A percentile compares a stretch with the other conserved stretches of the same genome.
Conservation (phyloP, 2,329 filamentous ascomycete species). For the Colletotrichum cuscutae region DNA sequence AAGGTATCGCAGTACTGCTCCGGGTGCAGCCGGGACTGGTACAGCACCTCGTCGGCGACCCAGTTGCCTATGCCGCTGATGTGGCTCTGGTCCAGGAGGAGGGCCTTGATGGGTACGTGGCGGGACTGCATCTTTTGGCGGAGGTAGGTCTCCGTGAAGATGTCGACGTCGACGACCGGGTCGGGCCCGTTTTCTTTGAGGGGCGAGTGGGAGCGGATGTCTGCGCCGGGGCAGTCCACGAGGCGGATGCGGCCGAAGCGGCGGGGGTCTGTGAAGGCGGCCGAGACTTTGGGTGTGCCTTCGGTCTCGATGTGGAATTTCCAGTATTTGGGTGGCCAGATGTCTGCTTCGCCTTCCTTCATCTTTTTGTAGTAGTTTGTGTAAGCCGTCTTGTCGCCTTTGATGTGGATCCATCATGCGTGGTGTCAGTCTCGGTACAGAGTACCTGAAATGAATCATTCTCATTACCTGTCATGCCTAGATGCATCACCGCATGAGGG, state of each 20-base stretch:
- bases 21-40: conserved; percentile 87
- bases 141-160: conserved; percentile 82
- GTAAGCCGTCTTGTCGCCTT: conserved; percentile 79
- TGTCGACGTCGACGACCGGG: conserved; percentile 83
- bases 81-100: conserved; percentile 87
- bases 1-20: conserved; percentile 94
- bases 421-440: neutral
- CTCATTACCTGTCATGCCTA: conserved; percentile 73
- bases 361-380: conserved; percentile 84
- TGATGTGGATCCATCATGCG: conserved; percentile 86
- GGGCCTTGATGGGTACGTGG: conserved; percentile 87
- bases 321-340: conserved; percentile 91
- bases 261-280: conserved; percentile 87
- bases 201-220: conserved; percentile 81
- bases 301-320: conserved; percentile 83
- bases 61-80: conserved; percentile 97
- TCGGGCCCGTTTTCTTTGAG: conserved; percentile 94
- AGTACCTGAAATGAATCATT: neutral
- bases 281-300: conserved; percentile 62
- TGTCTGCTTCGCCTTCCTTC: conserved; percentile 64
- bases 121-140: conserved; percentile 76
- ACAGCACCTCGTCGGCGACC: conserved; percentile 95
- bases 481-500: conserved; percentile 90
- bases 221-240: conserved; percentile 79
- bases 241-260: conserved; percentile 83